Evolutionary conservation across 73 alveolate species (phyloP), one percentile per base, ranked within the genome.

Genomic region (Tetrahymena malaccensis): DNA sequence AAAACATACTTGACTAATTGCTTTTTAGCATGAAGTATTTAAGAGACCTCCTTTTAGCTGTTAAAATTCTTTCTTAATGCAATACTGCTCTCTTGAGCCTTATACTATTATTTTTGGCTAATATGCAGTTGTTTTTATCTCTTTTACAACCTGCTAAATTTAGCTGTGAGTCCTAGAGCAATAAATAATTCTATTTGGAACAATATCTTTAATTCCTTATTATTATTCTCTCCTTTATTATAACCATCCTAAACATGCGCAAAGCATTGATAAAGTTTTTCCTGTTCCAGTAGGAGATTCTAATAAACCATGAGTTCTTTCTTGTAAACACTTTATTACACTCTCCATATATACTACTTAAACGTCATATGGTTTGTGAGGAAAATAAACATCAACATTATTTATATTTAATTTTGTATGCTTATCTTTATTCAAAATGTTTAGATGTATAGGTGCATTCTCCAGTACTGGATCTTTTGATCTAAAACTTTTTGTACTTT

Each of bases 281-380:
- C 99, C 99, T 84, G 99, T 99, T 19, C 99, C 99, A 12, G 99
- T 98, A 4, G 99, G 99, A 22, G 99, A 96, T 96, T 98, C 99
- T 25, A 98, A 94, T 96, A 58, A 94, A 34, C 95, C 95, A 27
- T 56, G 93, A 25, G 31, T 33, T 8, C 37, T 70, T 31, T 70
- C 34, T 70, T 70, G n/a, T 31, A 70, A 70, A 25, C 89, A 70
- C 25, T 70, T 27, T 17, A 70, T 70, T 0, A 70, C 89, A 70
- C 37, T 70, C 37, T 70, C 89, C 89, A 70, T 70, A n/a, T 70
- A 70, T 19, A 70, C 43, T 27, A 31, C 37, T 70, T 70, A 70
- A 70, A 70, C 89, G 19, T 70, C 89, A 70, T 70, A 70, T 7
- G 89, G 89, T 25, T 70, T 27, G 17, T 70, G 37, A 1, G 89